phyloP scores from a whole-genome alignment of 305 asterid genomes.

The Monarda citriodora region DNA sequence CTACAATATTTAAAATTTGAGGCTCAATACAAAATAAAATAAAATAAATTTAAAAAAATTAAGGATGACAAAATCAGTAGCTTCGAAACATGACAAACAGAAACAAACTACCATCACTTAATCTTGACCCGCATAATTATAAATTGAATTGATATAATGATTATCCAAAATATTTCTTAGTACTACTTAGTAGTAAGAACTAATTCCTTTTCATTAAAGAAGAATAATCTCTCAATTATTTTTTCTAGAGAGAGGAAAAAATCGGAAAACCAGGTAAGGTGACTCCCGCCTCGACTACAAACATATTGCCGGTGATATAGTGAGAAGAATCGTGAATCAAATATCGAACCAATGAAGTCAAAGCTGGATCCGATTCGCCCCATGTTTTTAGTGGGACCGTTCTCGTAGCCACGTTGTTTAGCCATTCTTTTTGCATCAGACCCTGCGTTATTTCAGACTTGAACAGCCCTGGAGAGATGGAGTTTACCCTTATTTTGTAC shows the following conservation, averaged over 20 bases:
- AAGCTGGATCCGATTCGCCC: conserved; percentile 51
- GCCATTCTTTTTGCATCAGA: conserved; percentile 46
- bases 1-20: no score
- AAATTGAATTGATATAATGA: no score
- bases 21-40: no score
- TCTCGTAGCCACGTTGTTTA: conserved; percentile 29
- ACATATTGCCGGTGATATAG: conserved; percentile 49
- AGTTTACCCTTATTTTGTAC: conserved; percentile 48
- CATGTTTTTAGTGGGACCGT: conserved; percentile 42
- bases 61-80: no score
- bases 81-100: no score
- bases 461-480: conserved; percentile 48
- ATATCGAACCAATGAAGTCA: conserved; percentile 49
- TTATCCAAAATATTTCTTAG: no score
- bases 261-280: conserved; percentile 59
- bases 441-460: conserved; percentile 51
- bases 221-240: no score
- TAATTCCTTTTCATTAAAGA: no score
- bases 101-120: no score
- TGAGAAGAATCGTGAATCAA: conserved; percentile 51
- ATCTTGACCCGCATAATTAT: no score
- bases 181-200: no score
- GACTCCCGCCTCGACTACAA: conserved; percentile 51
- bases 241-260: conserved; percentile 36
- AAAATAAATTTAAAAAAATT: no score